phyloP scores from a whole-genome alignment of 768 basidiomycete genomes.

The Tulasnella sp. region DNA sequence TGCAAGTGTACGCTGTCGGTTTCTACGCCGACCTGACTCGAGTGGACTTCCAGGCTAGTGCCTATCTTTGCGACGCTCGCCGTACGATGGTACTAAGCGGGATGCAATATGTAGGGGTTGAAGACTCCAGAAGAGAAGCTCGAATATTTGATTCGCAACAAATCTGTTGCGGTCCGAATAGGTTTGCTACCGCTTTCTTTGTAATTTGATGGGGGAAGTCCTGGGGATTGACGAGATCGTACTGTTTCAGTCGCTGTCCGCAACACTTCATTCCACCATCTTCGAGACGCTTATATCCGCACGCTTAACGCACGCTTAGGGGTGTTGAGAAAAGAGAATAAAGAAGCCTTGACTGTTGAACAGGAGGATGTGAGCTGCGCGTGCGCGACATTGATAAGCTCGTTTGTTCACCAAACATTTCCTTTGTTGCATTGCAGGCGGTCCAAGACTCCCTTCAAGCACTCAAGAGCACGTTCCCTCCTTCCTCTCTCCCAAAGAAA shows the following conservation, averaged over 20 bases:
- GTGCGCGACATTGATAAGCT: not conserved
- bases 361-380: slow-evolving; percentile 19
- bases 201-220: too few species aligned
- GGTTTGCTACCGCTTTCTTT: slow-evolving; percentile 10
- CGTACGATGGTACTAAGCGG: not conserved
- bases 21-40: slow-evolving; percentile 28
- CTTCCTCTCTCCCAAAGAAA: slow-evolving; percentile 10
- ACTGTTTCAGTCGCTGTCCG: slow-evolving; percentile 16
- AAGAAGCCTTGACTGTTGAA: not conserved
- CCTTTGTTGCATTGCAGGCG: not conserved
- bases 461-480: slow-evolving; percentile 25
- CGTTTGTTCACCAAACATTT: not conserved
- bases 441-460: slow-evolving; percentile 25
- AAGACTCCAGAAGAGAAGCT: slow-evolving; percentile 24
- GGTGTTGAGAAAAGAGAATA: not conserved
- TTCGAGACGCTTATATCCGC: slow-evolving; percentile 31
- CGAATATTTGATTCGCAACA: slow-evolving; percentile 26
- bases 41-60: slow-evolving; percentile 8
- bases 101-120: not conserved
- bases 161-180: slow-evolving; percentile 27
- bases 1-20: slow-evolving; percentile 31
- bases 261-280: slow-evolving; percentile 35
- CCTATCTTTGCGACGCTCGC: not conserved
- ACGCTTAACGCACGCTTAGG: slow-evolving; percentile 16
- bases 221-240: not conserved